phyloP scores from a whole-genome alignment of 2,329 filamentous ascomycete genomes.

The Pezicula neosporulosa region DNA sequence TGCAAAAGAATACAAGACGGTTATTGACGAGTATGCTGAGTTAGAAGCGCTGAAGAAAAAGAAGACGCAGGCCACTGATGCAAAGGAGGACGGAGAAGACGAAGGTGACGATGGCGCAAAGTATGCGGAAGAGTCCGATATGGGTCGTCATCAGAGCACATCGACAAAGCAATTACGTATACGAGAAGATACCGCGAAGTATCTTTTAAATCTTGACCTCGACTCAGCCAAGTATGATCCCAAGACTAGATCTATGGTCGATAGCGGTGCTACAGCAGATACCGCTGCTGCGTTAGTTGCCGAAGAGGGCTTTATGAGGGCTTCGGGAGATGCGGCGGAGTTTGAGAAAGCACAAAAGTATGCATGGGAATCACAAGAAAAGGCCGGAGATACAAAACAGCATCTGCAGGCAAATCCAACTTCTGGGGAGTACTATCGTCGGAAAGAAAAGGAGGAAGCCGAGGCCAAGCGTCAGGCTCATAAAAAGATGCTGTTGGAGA shows the following conservation, averaged over 20 bases:
- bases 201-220: slow-evolving; percentile 88
- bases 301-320: slow-evolving; percentile 87
- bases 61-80: slow-evolving; percentile 43
- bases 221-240: slow-evolving; percentile 98
- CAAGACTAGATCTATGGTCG: slow-evolving; percentile 88
- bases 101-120: slow-evolving; percentile 59
- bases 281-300: slow-evolving; percentile 79
- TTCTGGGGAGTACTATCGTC: slow-evolving; percentile 79
- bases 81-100: slow-evolving; percentile 46
- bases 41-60: slow-evolving; percentile 69
- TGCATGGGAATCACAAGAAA: slow-evolving; percentile 94
- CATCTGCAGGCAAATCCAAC: slow-evolving; percentile 97
- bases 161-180: slow-evolving; percentile 87
- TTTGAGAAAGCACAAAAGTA: slow-evolving; percentile 88
- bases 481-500: slow-evolving; percentile 70
- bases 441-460: slow-evolving; percentile 73
- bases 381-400: slow-evolving; percentile 70
- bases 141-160: slow-evolving; percentile 90
- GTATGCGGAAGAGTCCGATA: slow-evolving; percentile 94
- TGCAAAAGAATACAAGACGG: slow-evolving; percentile 74
- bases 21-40: slow-evolving; percentile 88
- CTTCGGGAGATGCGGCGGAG: slow-evolving; percentile 86
- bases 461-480: slow-evolving; percentile 65
- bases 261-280: slow-evolving; percentile 76
- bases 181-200: slow-evolving; percentile 96